phyloP scores from a whole-genome alignment of 2,329 filamentous ascomycete species.

The Hypoxylon sp. region DNA sequence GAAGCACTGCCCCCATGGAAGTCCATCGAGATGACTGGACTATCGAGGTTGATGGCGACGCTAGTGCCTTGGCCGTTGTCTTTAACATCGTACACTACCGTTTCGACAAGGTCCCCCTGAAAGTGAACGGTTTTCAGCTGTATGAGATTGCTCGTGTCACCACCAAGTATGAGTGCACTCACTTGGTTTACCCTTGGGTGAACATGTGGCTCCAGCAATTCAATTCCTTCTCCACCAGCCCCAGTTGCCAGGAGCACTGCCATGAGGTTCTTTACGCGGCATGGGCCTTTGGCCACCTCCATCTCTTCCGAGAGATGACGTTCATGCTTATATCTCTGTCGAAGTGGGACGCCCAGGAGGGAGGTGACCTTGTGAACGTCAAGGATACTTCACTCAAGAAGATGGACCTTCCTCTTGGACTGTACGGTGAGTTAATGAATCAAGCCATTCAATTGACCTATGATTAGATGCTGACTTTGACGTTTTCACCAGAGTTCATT shows the following conservation, averaged over 20 bases:
- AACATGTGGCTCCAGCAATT: constrained; percentile 32
- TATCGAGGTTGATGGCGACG: constrained; percentile 30
- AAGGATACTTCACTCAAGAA: constrained; percentile 32
- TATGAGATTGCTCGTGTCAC: constrained; percentile 35
- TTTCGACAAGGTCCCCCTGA: constrained; percentile 32
- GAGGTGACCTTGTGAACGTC: constrained; percentile 38
- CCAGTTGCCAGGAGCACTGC: constrained; percentile 21
- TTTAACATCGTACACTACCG: constrained; percentile 41
- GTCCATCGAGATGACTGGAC: constrained; percentile 10
- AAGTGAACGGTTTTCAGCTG: constrained; percentile 32
- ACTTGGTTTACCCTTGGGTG: constrained; percentile 41
- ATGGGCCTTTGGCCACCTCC: constrained; percentile 39
- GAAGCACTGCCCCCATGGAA: not conserved
- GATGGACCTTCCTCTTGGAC: constrained; percentile 35
- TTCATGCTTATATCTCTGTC: constrained; percentile 37
- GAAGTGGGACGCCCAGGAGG: constrained; percentile 17
- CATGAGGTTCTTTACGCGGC: constrained; percentile 38
- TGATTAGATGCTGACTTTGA: too few species aligned
- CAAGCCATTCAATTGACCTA: too few species aligned
- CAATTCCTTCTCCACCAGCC: constrained; percentile 2
- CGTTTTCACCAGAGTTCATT: not conserved
- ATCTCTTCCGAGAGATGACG: constrained; percentile 38
- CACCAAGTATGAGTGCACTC: constrained; percentile 36
- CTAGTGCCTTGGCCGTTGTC: constrained; percentile 30
- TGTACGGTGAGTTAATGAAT: constrained; percentile 38